Evolutionary conservation across 1,139 yeast species (phyloP).

Genomic region (Taiozyma sp.): DNA sequence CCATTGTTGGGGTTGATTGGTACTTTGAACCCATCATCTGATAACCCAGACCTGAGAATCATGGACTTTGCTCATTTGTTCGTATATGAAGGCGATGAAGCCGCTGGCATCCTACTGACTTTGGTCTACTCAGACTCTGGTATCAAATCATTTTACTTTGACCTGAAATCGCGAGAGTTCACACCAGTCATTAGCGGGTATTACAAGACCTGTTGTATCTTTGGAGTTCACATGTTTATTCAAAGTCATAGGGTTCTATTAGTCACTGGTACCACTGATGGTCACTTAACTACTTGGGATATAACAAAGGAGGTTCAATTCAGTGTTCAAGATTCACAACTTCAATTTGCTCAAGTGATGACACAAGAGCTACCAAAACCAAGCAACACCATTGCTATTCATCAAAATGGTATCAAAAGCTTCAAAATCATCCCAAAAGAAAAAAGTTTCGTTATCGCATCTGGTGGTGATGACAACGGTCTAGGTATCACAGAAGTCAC

Average conservation of each 20-base stretch:
- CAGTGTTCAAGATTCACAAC: slow-evolving; percentile 6
- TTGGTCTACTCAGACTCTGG: slow-evolving; percentile 85
- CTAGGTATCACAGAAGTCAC: slow-evolving; percentile 42
- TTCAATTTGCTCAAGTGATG: slow-evolving; percentile 2
- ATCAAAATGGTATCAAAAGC: slow-evolving; percentile 81
- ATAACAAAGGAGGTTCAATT: slow-evolving; percentile 30
- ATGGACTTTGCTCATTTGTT: slow-evolving; percentile 70
- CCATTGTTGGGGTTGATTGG: slow-evolving; percentile 45
- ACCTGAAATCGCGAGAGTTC: slow-evolving; percentile 35
- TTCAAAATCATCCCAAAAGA: slow-evolving; percentile 26
- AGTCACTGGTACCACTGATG: slow-evolving; percentile 77
- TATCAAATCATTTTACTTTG: slow-evolving; percentile 61
- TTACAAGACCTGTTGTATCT: slow-evolving; percentile 73
- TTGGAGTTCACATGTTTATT: slow-evolving; percentile 50
- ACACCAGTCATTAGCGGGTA: slow-evolving; percentile 39
- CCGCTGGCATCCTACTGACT: slow-evolving; percentile 46
- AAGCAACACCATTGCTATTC: slow-evolving; percentile 49
- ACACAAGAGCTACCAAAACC: slow-evolving; percentile 13
- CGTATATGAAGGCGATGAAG: slow-evolving; percentile 21
- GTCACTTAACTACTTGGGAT: slow-evolving; percentile 63
- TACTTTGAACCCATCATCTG: slow-evolving; percentile 42
- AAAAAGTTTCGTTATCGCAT: slow-evolving; percentile 28
- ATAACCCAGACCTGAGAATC: slow-evolving; percentile 77
- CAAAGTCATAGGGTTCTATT: slow-evolving; percentile 32
- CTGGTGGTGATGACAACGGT: slow-evolving; percentile 95